Percentiles rank a stretch among this genome's conserved stretches.
Conservation (phyloP, 352 stramenopile species). For the Globisporangium barbulae region DNA sequence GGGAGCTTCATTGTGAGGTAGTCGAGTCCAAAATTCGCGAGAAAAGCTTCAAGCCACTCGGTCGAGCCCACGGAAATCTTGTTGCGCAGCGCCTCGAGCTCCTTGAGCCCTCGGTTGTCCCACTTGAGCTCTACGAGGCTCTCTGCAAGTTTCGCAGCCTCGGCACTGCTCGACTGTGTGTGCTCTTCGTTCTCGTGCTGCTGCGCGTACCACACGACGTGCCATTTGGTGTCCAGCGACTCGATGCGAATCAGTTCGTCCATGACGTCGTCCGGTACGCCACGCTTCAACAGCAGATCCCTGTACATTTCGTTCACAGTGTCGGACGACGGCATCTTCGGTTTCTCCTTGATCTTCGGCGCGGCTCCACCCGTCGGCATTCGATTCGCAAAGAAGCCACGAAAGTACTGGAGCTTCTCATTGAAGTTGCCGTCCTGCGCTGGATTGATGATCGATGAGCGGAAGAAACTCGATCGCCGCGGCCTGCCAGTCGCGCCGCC, state of each 20-base stretch:
- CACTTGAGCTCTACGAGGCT: slow-evolving; percentile 80
- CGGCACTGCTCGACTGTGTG: slow-evolving; percentile 43
- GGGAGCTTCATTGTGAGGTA: slow-evolving; percentile 87
- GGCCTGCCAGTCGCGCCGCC: slow-evolving; percentile 28
- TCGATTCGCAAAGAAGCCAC: slow-evolving; percentile 79
- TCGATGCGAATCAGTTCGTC: slow-evolving; percentile 84
- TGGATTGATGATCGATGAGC: slow-evolving; percentile 60
- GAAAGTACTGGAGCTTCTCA: slow-evolving; percentile 85
- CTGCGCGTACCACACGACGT: slow-evolving; percentile 82
- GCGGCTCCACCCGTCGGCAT: slow-evolving; percentile 70
- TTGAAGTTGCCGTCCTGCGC: slow-evolving; percentile 80
- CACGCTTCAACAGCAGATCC: slow-evolving; percentile 71
- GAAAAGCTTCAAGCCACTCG: slow-evolving; percentile 78
- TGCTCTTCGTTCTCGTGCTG: slow-evolving; percentile 78
- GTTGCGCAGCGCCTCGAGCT: slow-evolving; percentile 61
- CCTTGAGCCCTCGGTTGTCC: slow-evolving; percentile 76
- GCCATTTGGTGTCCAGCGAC: slow-evolving; percentile 82
- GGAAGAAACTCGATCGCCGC: slow-evolving; percentile 74
- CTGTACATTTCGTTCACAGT: slow-evolving; percentile 88
- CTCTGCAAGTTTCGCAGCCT: slow-evolving; percentile 69
- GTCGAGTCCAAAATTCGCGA: slow-evolving; percentile 72
- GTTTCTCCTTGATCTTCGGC: slow-evolving; percentile 68
- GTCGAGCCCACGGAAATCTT: slow-evolving; percentile 69
- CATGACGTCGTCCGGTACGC: slow-evolving; percentile 81
- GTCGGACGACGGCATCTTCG: slow-evolving; percentile 48